These are phyloP conservation scores for Chamaenerion angustifolium DNA, from an alignment of 345 rosid species.

Conservation along the genomic window DNA sequence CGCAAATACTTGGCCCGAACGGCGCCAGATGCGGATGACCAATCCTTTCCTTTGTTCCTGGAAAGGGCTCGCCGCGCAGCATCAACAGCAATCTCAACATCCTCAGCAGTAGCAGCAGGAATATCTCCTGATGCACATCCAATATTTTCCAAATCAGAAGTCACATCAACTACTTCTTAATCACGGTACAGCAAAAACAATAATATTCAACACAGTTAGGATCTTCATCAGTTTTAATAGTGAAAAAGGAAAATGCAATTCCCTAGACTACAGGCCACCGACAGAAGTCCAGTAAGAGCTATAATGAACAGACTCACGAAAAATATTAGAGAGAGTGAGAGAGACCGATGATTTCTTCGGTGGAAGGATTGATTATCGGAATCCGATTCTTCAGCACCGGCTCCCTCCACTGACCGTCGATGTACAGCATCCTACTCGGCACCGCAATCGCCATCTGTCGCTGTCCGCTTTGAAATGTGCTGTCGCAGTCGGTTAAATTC, in stretches of 20 bases:
- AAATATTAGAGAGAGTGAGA: neutral
- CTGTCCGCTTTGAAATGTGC: too few relatives aligned
- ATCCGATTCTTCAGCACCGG: constrained; percentile 6
- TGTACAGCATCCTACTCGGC: constrained; percentile 2
- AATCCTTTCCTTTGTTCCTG: constrained; percentile 64
- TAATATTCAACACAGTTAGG: too few relatives aligned
- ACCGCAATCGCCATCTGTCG: neutral
- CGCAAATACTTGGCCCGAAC: constrained; percentile 82
- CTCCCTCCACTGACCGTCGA: constrained; percentile 6
- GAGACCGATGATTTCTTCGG: constrained; percentile 6
- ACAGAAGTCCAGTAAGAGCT: neutral
- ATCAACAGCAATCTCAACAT: constrained; percentile 81
- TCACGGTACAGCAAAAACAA: too few relatives aligned
- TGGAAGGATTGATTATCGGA: constrained; percentile 8
- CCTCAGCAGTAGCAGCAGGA: constrained; percentile 90
- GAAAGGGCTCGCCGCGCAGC: constrained; percentile 68
- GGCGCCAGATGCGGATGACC: constrained; percentile 73
- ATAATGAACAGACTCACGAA: neutral
- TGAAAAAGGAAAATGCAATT: neutral
- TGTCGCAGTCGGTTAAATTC: too few relatives aligned
- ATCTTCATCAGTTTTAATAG: too few relatives aligned
- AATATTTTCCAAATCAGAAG: neutral
- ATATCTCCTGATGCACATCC: constrained; percentile 50
- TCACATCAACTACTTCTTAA: too few relatives aligned
- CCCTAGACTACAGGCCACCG: neutral